Evolutionary conservation across 805 yeast genomes (phyloP).

Genomic region (Sungouiella thailandica): DNA sequence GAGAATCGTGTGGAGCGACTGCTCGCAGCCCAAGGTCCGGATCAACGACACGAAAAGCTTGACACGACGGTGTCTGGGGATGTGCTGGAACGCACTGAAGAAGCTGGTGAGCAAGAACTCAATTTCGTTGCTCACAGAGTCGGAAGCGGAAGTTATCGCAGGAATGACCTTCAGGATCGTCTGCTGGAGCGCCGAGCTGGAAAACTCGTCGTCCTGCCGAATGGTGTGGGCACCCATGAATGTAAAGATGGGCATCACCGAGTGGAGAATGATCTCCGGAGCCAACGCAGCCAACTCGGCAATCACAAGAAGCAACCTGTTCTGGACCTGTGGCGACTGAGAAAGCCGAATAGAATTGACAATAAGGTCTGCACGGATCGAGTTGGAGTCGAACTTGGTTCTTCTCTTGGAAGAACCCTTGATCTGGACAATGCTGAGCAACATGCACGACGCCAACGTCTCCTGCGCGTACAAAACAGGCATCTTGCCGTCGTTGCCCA

Average conservation of each 20-base stretch:
- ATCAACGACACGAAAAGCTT: slow-evolving; percentile 75
- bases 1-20: slow-evolving; percentile 66
- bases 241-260: slow-evolving; percentile 99
- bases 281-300: slow-evolving; percentile 83
- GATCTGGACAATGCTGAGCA: slow-evolving; percentile 56
- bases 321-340: slow-evolving; percentile 91
- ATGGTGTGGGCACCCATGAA: slow-evolving; percentile 98
- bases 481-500: slow-evolving; percentile 86
- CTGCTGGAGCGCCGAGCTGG: slow-evolving; percentile 87
- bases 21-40: slow-evolving; percentile 62
- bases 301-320: slow-evolving; percentile 75
- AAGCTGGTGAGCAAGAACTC: slow-evolving; percentile 85
- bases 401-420: slow-evolving; percentile 28
- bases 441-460: slow-evolving; percentile 81
- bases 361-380: slow-evolving; percentile 82
- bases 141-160: slow-evolving; percentile 55
- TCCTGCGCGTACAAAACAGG: slow-evolving; percentile 92
- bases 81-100: slow-evolving; percentile 91
- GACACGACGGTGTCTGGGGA: slow-evolving; percentile 94
- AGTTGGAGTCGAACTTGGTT: slow-evolving; percentile 48
- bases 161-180: slow-evolving; percentile 89
- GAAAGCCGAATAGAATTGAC: slow-evolving; percentile 89
- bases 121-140: slow-evolving; percentile 51
- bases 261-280: slow-evolving; percentile 88
- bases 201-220: slow-evolving; percentile 94